Percentiles rank a stretch among this genome's conserved stretches.
Conservation (phyloP, 352 stramenopile genomes). For the Thalassiosira livingstoniorum region DNA sequence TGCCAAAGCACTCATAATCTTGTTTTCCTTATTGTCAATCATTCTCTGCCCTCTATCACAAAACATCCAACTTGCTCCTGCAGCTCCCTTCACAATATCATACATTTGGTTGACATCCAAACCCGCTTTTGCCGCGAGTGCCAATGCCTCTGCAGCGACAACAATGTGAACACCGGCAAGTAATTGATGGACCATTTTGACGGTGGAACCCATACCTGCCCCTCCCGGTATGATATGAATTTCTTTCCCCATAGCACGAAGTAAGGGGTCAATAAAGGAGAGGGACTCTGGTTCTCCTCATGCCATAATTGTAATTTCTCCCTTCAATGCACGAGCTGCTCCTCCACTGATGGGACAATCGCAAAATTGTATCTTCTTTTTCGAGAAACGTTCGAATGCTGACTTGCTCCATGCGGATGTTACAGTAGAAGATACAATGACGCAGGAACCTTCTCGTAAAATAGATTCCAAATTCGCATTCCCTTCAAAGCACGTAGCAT, state of each 20-base stretch:
- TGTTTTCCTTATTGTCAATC: constrained; percentile 54
- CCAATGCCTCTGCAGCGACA: constrained; percentile 73
- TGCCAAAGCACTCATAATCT: constrained; percentile 66
- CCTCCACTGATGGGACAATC: constrained; percentile 80
- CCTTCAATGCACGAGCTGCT: constrained; percentile 58
- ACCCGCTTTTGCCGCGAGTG: constrained; percentile 73
- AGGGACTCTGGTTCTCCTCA: constrained; percentile 55
- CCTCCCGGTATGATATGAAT: constrained; percentile 75
- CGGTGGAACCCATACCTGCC: constrained; percentile 65
- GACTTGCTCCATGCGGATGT: constrained; percentile 61
- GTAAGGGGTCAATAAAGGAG: constrained; percentile 34
- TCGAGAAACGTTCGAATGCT: constrained; percentile 46
- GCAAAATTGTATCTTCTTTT: constrained; percentile 59
- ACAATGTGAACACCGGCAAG: constrained; percentile 79
- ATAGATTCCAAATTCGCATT: constrained; percentile 17
- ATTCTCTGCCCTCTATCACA: constrained; percentile 71
- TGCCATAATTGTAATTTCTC: constrained; percentile 78
- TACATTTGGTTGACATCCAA: constrained; percentile 79
- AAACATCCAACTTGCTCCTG: constrained; percentile 82
- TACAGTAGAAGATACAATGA: constrained; percentile 78
- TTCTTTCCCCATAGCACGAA: constrained; percentile 67
- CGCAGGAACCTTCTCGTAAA: constrained; percentile 40
- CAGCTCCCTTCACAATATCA: constrained; percentile 76
- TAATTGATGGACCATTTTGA: constrained; percentile 82
- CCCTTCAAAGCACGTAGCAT: constrained; percentile 64